Evolutionary conservation across 75 land plant genomes (phyloP), one percentile per base, ranked within the genome.

Genomic region (Pinus taeda): DNA sequence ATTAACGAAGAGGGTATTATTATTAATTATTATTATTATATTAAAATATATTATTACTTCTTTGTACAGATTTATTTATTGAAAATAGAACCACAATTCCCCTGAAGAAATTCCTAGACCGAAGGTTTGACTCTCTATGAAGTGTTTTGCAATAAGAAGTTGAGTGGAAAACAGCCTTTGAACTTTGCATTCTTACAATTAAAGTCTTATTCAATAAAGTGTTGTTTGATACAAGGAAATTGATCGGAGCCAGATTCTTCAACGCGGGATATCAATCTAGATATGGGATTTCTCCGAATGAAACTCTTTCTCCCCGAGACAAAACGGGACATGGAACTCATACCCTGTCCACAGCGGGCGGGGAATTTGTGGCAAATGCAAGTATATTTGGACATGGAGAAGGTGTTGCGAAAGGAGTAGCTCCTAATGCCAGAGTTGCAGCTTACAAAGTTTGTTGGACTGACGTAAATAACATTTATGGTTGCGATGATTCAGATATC

Each of bases 401-500:
- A 30, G 94, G 94, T 14, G 84, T 83, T n/a, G 90, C 92, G 49
- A 85, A 77, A 55, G 94, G 94, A 30, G 90, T 88, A 2, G 82
- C 92, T 12, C 90, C 92, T 0, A 21, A 14, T 61, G 86, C 94
- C 33, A 81, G 91, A 3, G 75, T 87, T 26, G 91, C 91, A 15
- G 75, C 84, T 21, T 91, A 89, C 83, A 92, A 90, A 67, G 92
- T 88, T 4, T 92, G 94, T 81, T 92, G 92, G 92, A 6, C 72
- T 3, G 21, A 81, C 14, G 81, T 65, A 4, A 74, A 59, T 0
- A 79, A 65, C 4, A 79, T 56, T 12, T 22, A 22, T 33, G 37
- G 26, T 29, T 93, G 96, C 80, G 30, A 14, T 13, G 84, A 79
- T n/a, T 75, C 87, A 22, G 93, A 91, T 74, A 84, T 93, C 12